Evolutionary conservation across 176 grass and related monocot genomes (phyloP).

Genomic region (Tuctoria greenei): DNA sequence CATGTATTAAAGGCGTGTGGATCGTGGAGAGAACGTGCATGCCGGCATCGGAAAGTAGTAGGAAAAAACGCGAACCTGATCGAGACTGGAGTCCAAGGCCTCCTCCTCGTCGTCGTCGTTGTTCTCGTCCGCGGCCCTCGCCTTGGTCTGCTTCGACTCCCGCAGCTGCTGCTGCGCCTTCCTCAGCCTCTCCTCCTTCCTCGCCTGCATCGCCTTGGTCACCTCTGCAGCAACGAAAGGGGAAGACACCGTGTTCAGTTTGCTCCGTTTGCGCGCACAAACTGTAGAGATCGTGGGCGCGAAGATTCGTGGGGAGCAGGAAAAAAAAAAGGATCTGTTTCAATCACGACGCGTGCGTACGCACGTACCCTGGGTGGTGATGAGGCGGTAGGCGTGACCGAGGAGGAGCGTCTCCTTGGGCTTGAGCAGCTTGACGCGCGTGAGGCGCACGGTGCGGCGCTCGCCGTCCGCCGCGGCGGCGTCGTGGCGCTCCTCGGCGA

Average conservation of each 20-base stretch:
- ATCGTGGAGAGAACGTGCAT: slow-evolving; percentile 50
- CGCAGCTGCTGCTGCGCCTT: slow-evolving; percentile 54
- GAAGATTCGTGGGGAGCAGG: too few relatives aligned
- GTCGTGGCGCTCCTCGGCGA: slow-evolving; percentile 57
- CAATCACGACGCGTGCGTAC: too few relatives aligned
- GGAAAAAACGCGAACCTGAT: slow-evolving; percentile 35
- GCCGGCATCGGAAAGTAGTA: slow-evolving; percentile 17
- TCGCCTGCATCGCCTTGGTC: slow-evolving; percentile 69
- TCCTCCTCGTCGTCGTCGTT: slow-evolving; percentile 24
- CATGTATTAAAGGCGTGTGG: slow-evolving; percentile 11
- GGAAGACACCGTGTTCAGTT: background rate
- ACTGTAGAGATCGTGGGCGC: background rate
- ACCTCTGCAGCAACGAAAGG: slow-evolving; percentile 55
- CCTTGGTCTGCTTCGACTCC: slow-evolving; percentile 34
- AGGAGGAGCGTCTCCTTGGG: slow-evolving; percentile 71
- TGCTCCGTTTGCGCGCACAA: background rate
- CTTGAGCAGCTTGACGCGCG: slow-evolving; percentile 88
- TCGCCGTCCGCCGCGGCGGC: slow-evolving; percentile 26
- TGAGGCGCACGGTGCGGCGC: slow-evolving; percentile 60
- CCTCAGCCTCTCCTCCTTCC: slow-evolving; percentile 74
- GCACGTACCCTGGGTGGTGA: slow-evolving; percentile 65
- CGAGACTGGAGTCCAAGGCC: slow-evolving; percentile 51
- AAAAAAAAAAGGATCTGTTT: background rate
- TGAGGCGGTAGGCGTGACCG: slow-evolving; percentile 87
- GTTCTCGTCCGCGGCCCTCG: background rate